Base-by-base conservation (phyloP, 192 early-diverging fungal genomes). In the Funneliformis mosseae region DNA sequence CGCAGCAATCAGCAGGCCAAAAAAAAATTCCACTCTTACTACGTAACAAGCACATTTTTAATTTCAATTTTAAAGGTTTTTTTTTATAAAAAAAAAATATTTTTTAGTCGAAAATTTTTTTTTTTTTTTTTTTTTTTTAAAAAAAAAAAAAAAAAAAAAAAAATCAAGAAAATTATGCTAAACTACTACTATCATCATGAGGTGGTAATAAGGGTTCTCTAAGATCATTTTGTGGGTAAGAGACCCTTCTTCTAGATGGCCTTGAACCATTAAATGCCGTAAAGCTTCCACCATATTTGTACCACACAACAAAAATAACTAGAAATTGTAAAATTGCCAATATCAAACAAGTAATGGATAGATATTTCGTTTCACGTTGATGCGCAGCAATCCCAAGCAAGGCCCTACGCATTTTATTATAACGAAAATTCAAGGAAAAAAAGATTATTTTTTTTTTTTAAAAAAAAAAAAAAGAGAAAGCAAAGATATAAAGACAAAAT, bases 301-400 rank as follows among this genome's bases (percentile, higher is more conserved):
- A 43, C 68, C 68, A 70, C n/a, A 70, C 42, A 21, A n/a, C 10
- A 23, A 70, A 18, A 42, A 70, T 70, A 23, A 41, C n/a, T 70
- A 70, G 21, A 70, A 76, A 1, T 21, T 62, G 33, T 12, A 21
- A 10, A 76, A 76, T 33, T 5, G 74, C 74, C 10, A 76, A 39
- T n/a, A 62, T 21, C 10, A 18, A 21, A 38, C 48, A 59, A 62
- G 66, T 63, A 78, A 78, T 5, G 0, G 77, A 66, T 6, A 78
- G 39, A 50, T 11, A 55, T 66, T 41, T 23, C 10, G 43, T 39
- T 16, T 50, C 27, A 5, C 33, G 63, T 68, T 78, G 77, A 5
- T 78, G 63, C 38, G 48, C 18, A 3, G 77, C 77, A 38, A 78
- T 39, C 11, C 38, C 41, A 68, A 78, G 23, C 16, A 78, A 46